A percentile compares a stretch with the other conserved stretches of the same genome.
Evolutionary conservation across 2,329 filamentous ascomycete genomes (phyloP).

Genomic region (Fusarium buxicola): DNA sequence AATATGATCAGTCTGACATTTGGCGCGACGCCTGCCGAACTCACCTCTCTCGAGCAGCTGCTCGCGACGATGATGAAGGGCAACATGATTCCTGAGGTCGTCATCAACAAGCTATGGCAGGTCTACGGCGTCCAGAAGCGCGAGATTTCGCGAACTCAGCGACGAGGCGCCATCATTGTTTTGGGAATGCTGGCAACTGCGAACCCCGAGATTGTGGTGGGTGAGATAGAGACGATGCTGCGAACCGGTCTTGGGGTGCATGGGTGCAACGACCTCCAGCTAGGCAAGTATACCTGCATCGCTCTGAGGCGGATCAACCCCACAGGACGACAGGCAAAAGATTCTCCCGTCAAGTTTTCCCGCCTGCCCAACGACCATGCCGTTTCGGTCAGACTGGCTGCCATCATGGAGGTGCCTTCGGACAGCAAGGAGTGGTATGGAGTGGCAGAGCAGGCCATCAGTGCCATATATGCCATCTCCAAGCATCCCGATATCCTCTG

Average conservation of each 20-base stretch:
- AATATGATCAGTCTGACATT: constrained; percentile 99
- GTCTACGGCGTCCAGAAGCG: constrained; percentile 95
- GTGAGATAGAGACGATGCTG: constrained; percentile 94
- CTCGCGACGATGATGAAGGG: constrained; percentile 98
- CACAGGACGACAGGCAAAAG: constrained; percentile 81
- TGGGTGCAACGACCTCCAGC: constrained; percentile 83
- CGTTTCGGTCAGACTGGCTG: constrained; percentile 81
- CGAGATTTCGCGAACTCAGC: constrained; percentile 91
- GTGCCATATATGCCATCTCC: constrained; percentile 92
- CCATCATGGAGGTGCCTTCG: constrained; percentile 85
- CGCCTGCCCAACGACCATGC: constrained; percentile 93
- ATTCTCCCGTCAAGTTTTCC: constrained; percentile 74
- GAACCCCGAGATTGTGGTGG: constrained; percentile 90
- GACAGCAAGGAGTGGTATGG: constrained; percentile 97
- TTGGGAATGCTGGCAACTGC: constrained; percentile 96
- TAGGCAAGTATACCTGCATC: constrained; percentile 96
- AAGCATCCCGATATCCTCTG: constrained; percentile 95
- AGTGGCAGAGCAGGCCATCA: constrained; percentile 94
- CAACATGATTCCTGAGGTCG: constrained; percentile 84
- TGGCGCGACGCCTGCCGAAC: constrained; percentile 91
- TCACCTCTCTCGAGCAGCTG: constrained; percentile 95
- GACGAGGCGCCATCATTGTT: constrained; percentile 93
- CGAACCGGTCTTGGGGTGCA: constrained; percentile 86
- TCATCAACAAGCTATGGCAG: constrained; percentile 95
- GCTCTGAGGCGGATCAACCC: constrained; percentile 92